Evolutionary conservation across 176 grass and related monocot genomes (phyloP).

Genomic region (Bonia amplexicaulis): DNA sequence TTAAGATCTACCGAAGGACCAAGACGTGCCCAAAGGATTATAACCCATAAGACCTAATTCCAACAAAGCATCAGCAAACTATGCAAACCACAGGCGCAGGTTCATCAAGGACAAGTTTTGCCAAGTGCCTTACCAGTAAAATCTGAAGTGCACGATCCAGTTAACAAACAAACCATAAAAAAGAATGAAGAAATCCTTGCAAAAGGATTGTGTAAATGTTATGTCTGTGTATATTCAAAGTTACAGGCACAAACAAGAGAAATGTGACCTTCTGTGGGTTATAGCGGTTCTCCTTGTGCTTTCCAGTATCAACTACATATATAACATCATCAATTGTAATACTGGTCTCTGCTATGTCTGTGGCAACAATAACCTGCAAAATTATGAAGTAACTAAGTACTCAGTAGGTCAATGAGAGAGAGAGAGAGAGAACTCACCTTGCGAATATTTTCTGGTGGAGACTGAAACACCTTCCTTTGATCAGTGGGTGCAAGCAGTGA

Average conservation of each 20-base stretch:
- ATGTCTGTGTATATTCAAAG: conserved; percentile 16
- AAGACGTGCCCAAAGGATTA: not conserved
- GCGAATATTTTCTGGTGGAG: conserved; percentile 71
- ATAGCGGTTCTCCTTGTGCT: conserved; percentile 96
- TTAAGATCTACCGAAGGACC: not conserved
- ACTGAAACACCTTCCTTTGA: conserved; percentile 89
- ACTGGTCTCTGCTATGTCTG: conserved; percentile 98
- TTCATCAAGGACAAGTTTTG: conserved; percentile 1
- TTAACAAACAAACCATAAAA: not conserved
- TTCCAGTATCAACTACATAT: conserved; percentile 94
- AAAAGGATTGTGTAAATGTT: conserved; percentile 5
- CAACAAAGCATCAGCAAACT: not conserved
- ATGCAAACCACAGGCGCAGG: not conserved
- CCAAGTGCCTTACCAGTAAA: not conserved
- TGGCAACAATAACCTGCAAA: conserved; percentile 91
- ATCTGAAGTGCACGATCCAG: not conserved
- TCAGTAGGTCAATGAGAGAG: not conserved
- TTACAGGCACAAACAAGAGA: not conserved
- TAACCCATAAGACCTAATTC: conserved; percentile 4
- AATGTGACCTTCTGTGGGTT: conserved; percentile 82
- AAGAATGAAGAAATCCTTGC: not conserved
- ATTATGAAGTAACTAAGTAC: conserved; percentile 19
- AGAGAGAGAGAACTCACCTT: conserved; percentile 48
- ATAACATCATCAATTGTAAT: conserved; percentile 99
- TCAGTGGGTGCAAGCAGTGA: conserved; percentile 81